Conservation (phyloP, 768 basidiomycete genomes). For the Hydnomerulius pinastri region DNA sequence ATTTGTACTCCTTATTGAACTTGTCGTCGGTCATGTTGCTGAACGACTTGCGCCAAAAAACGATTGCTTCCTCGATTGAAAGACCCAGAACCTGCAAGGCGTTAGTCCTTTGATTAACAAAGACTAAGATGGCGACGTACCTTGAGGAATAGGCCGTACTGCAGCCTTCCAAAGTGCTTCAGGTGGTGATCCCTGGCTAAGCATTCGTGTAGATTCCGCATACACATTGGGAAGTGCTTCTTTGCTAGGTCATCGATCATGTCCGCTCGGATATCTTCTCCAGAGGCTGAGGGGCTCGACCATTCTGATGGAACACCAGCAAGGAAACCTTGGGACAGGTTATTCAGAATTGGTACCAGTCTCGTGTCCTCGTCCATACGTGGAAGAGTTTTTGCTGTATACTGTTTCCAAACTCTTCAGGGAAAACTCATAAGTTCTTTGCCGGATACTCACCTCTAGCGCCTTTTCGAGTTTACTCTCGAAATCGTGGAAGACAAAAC, state of each 20-base stretch:
- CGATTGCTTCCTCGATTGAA: conserved; percentile 89
- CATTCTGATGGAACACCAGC: conserved; percentile 89
- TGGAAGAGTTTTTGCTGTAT: conserved; percentile 84
- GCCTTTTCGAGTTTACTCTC: conserved; percentile 67
- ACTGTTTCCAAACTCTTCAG: conserved; percentile 42
- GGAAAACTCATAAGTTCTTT: background rate
- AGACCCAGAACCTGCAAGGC: conserved; percentile 77
- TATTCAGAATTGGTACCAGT: conserved; percentile 83
- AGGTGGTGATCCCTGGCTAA: conserved; percentile 79
- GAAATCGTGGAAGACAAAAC: conserved; percentile 88
- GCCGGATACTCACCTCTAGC: conserved; percentile 61
- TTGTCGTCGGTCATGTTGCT: conserved; percentile 81
- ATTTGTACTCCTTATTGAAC: conserved; percentile 97
- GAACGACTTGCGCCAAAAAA: conserved; percentile 93
- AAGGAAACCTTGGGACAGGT: conserved; percentile 92
- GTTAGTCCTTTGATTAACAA: conserved; percentile 1
- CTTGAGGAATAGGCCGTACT: conserved; percentile 95
- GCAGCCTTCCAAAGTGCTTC: conserved; percentile 88
- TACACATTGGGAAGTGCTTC: conserved; percentile 94
- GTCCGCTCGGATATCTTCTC: conserved; percentile 82
- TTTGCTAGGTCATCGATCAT: conserved; percentile 88
- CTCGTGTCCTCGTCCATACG: conserved; percentile 94
- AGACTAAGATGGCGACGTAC: conserved; percentile 39
- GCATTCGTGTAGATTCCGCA: conserved; percentile 86
- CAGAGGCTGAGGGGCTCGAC: conserved; percentile 53